A percentile compares a stretch with the other conserved stretches of the same genome.
Conservation (phyloP, 441 rosid genomes). For the Populus hybrid region DNA sequence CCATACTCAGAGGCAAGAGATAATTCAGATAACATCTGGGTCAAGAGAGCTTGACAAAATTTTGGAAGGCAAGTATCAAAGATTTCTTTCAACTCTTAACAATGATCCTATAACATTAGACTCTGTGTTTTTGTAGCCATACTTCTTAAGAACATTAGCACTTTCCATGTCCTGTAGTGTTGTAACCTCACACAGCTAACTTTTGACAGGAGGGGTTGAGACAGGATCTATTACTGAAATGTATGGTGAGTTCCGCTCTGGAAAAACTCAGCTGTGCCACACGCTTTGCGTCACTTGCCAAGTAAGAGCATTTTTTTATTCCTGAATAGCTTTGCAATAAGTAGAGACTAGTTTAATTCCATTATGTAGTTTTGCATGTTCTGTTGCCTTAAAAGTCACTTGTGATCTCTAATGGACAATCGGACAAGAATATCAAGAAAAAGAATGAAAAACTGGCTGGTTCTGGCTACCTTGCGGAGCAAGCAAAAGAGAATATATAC, state of each 20-base stretch:
- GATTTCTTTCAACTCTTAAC: constrained; percentile 5
- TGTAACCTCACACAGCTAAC: constrained; percentile 14
- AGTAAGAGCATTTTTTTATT: constrained; percentile 43
- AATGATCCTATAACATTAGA: background rate
- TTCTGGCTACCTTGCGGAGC: background rate
- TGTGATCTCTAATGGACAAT: background rate
- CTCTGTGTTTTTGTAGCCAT: background rate
- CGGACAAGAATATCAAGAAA: background rate
- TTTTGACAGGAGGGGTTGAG: constrained; percentile 74
- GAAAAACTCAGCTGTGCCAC: constrained; percentile 97
- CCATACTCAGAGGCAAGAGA: constrained; percentile 90
- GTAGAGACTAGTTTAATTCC: background rate
- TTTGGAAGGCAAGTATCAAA: constrained; percentile 59
- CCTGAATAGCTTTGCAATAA: background rate
- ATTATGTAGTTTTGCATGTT: background rate
- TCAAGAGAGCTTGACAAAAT: constrained; percentile 91
- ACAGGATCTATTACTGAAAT: constrained; percentile 95
- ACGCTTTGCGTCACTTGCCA: constrained; percentile 96
- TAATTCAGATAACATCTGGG: constrained; percentile 94
- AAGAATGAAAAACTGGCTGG: background rate
- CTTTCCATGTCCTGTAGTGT: background rate
- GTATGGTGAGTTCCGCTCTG: constrained; percentile 95
- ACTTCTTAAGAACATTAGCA: background rate
- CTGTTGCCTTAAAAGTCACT: background rate
- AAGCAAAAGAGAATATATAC: background rate